A percentile compares a stretch with the other conserved stretches of the same genome.
These are phyloP conservation scores for Physcomitrium patens DNA, from an alignment of 225 moss, liverwort and hornwort genomes.

Conservation along the genomic window DNA sequence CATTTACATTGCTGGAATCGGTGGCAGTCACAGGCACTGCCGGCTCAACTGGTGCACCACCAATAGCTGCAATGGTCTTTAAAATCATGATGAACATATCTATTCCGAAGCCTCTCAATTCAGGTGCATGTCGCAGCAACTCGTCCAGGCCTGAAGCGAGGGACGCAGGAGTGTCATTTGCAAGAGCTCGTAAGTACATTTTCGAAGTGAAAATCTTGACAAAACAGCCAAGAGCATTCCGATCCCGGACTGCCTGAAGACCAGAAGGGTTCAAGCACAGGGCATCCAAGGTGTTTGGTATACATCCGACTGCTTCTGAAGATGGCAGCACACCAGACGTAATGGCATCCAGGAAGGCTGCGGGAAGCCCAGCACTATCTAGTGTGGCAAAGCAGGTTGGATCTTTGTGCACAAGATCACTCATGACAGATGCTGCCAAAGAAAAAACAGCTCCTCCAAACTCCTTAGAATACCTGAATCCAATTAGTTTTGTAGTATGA, in stretches of 20 bases:
- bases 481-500: constrained; percentile 3
- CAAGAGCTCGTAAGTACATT: constrained; percentile 81
- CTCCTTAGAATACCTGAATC: constrained; percentile 78
- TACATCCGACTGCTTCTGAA: constrained; percentile 95
- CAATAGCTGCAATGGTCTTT: constrained; percentile 80
- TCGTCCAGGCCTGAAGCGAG: constrained; percentile 95
- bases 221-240: constrained; percentile 92
- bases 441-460: constrained; percentile 99
- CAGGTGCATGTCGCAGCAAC: constrained; percentile 94
- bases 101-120: constrained; percentile 85
- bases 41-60: constrained; percentile 70
- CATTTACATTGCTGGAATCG: constrained; percentile 56
- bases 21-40: constrained; percentile 32
- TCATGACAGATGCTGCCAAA: constrained; percentile 97
- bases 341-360: constrained; percentile 89
- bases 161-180: constrained; percentile 98
- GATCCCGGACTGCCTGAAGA: constrained; percentile 88
- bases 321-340: constrained; percentile 86
- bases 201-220: constrained; percentile 97
- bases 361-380: constrained; percentile 82
- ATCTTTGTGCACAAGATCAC: constrained; percentile 98
- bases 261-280: constrained; percentile 88
- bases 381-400: constrained; percentile 94
- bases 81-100: constrained; percentile 98
- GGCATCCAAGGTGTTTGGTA: constrained; percentile 97